A percentile compares a stretch with the other conserved stretches of the same genome.
Conservation (phyloP, 768 basidiomycete species). For the Tephrocybe sp. region DNA sequence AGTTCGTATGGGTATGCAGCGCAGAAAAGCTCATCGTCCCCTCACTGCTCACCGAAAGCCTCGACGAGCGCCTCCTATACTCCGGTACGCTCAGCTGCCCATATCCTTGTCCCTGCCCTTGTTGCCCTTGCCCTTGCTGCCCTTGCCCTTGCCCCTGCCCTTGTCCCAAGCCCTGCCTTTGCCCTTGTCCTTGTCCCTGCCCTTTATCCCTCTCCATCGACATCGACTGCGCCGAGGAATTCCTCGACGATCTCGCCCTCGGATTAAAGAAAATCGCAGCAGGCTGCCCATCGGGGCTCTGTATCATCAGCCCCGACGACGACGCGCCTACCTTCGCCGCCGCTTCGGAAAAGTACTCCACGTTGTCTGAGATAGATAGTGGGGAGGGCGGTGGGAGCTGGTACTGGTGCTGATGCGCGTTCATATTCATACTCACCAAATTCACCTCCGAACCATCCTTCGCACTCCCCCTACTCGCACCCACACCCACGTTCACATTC, state of each 20-base stretch:
- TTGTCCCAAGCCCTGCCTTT: too few relatives aligned
- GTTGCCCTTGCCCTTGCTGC: too few relatives aligned
- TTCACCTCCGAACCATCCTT: too few relatives aligned
- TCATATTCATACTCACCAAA: too few relatives aligned
- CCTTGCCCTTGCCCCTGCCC: too few relatives aligned
- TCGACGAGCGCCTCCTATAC: slow-evolving; percentile 18
- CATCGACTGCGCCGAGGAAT: slow-evolving; percentile 35
- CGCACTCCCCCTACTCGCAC: too few relatives aligned
- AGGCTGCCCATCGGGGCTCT: slow-evolving; percentile 90
- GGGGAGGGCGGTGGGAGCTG: slow-evolving; percentile 66
- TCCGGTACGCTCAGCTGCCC: slow-evolving; percentile 28
- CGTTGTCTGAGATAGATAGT: slow-evolving; percentile 61
- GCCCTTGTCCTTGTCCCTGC: too few relatives aligned
- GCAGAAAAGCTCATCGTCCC: slow-evolving; percentile 28
- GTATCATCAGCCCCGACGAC: slow-evolving; percentile 85
- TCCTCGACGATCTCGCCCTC: slow-evolving; percentile 37
- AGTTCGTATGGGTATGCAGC: slow-evolving; percentile 22
- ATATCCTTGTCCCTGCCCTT: too few relatives aligned
- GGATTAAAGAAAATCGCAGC: slow-evolving; percentile 98
- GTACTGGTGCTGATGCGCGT: slow-evolving; percentile 30
- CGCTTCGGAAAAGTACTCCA: slow-evolving; percentile 75
- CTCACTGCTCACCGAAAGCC: slow-evolving; percentile 21
- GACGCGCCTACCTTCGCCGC: slow-evolving; percentile 72
- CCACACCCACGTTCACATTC: too few relatives aligned
- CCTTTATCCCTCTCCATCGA: slow-evolving; percentile 48